Percentiles rank a stretch among this genome's conserved stretches.
Conservation (phyloP, 768 basidiomycete species). For the Lactarius hatsudake region DNA sequence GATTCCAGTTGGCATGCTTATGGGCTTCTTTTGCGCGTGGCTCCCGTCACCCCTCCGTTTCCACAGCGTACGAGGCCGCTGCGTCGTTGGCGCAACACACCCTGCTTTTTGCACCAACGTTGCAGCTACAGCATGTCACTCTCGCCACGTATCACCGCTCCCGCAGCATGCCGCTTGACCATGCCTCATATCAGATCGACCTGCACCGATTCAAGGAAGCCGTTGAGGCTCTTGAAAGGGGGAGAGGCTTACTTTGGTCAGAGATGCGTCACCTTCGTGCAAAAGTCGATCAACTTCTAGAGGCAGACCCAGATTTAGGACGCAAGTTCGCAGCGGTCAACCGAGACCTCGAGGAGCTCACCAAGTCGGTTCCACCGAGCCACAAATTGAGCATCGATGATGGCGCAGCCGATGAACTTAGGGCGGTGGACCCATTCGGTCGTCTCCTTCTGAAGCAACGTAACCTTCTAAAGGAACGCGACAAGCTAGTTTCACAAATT, state of each 20-base stretch:
- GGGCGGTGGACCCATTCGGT: not conserved
- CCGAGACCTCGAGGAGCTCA: not conserved
- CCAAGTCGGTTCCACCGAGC: not conserved
- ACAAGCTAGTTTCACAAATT: not conserved
- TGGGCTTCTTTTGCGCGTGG: not conserved
- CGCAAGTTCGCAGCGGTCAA: not conserved
- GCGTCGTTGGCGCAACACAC: not conserved
- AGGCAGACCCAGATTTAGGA: not conserved
- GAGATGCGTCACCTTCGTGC: constrained; percentile 18
- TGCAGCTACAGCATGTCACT: too few species aligned
- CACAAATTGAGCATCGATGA: not conserved
- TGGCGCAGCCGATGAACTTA: too few species aligned
- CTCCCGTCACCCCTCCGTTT: too few species aligned
- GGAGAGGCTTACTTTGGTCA: constrained; percentile 17
- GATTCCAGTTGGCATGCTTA: not conserved
- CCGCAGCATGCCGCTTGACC: not conserved
- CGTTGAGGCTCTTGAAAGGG: constrained; percentile 14
- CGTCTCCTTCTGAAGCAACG: constrained; percentile 1
- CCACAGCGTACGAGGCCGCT: not conserved
- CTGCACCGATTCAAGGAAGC: not conserved
- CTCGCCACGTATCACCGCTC: too few species aligned
- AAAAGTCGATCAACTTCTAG: not conserved
- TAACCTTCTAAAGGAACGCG: not conserved
- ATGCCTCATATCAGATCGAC: constrained; percentile 3
- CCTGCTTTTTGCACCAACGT: not conserved